Base-by-base conservation (phyloP, 352 stramenopile genomes). In the Phytophthora tentaculata region DNA sequence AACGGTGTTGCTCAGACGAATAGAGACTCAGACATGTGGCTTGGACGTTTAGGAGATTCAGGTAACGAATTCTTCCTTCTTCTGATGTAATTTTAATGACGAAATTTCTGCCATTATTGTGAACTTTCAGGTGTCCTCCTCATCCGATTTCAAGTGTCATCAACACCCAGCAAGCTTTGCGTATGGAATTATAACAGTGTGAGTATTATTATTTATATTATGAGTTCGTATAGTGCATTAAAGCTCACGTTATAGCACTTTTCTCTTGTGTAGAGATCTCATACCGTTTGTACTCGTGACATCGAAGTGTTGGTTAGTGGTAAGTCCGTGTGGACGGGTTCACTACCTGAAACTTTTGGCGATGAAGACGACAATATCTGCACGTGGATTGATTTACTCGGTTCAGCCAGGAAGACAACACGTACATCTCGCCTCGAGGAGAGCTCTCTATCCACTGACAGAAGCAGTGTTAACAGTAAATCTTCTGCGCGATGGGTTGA, bases 101-200 rank as follows among this genome's bases (percentile, higher is more conserved):
- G 24, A 24, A 14, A 24, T 5, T 35, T 53, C 24, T 55, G 26
- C 41, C 45, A 35, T 20, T 19, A 20, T 35, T 28, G n/a, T n/a
- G n/a, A n/a, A n/a, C n/a, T 20, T 55, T 3, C 48, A 55, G 81
- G 75, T 26, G 71, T 84, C 14, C 60, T 95, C 2, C 65, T 92
- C 39, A 72, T 95, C 26, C 71, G 52, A 17, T 90, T 95, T 49
- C 51, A 81, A 35, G 71, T 92, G 0, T 26, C 32, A 0, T 71
- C 60, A 8, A 8, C 51, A 0, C 83, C 84, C 1, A 91, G 69
- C 45, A 93, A 92, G 28, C 66, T 95, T 4, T 92, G 87, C 28
- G 58, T 95, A 1, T 95, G 87, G 87, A 95, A 93, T 69, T 91
- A 86, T 71, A 95, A 92, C 59, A 87, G 79, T 28, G 48, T 55